Evolutionary conservation across 116 monocot species (phyloP), one percentile per base, ranked within the genome.

Genomic region (Iris pallida): DNA sequence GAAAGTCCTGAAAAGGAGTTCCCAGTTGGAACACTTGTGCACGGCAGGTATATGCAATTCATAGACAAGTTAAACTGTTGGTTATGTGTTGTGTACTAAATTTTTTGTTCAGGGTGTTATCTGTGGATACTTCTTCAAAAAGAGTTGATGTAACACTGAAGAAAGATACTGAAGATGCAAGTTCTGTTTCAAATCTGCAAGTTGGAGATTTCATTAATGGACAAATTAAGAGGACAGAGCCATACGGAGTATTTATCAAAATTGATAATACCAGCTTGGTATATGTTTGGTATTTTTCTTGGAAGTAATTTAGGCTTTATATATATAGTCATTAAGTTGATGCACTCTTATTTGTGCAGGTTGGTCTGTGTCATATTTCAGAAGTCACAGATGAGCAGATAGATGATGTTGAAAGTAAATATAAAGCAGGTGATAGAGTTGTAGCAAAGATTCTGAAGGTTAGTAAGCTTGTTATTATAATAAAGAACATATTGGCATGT

Each of bases 351-450:
- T 64, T 81, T 78, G 6, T 15, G 59, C 63, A 95, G 92, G 96
- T 96, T 85, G 92, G 92, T 47, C 71, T 96, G 61, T 96, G 96
- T 55, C 96, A 96, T 75, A 73, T 83, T 69, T 92, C 96, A 14
- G 82, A 96, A 71, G 20, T 92, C 16, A 81, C 96, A 60, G 92
- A 87, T 73, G 81, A 84, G 53, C 66, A 72, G 57, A 59, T 81
- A 66, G 85, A 78, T 57, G 70, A 87, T 42, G 83, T 87, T 57
- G 73, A 87, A 59, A 78, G 77, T 61, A 79, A 53, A 49, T 89
- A 85, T 66, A 65, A 44, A 65, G 75, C 76, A 13, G 89, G 92
- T 54, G 81, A 86, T 20, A 82, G 42, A 75, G 89, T 89, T 59
- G 61, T 73, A 16, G 82, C 79, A 20, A 96, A 89, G 62, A 81